phyloP scores from a whole-genome alignment of 148 eudicot species.

The Rhododendron molle region DNA sequence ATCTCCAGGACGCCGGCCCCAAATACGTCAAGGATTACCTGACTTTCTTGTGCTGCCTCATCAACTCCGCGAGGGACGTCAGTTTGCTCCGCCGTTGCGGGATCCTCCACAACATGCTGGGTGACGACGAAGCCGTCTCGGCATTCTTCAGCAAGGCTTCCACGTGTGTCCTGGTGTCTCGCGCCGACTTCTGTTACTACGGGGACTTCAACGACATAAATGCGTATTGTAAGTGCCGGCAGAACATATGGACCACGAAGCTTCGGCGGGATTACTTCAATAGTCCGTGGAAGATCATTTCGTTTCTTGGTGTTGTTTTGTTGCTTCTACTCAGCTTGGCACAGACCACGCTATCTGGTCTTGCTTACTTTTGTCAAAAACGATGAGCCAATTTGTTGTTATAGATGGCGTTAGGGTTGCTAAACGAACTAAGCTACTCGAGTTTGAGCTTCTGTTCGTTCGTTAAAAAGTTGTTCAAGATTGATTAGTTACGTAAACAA shows the following conservation, averaged over 20 bases:
- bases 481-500: too few species aligned
- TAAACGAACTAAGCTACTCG: too few species aligned
- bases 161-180: neutral
- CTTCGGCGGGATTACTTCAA: neutral
- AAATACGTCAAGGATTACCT: neutral
- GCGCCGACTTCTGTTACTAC: neutral
- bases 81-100: neutral
- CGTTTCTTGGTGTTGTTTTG: constrained; percentile 2
- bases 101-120: constrained; percentile 1
- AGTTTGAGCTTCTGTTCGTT: too few species aligned
- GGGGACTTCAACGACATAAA: neutral
- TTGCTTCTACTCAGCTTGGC: neutral
- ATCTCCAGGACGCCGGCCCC: neutral
- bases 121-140: constrained; percentile 7
- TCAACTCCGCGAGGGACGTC: neutral
- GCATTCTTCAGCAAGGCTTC: neutral
- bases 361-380: neutral
- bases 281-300: constrained; percentile 3
- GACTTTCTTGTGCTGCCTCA: neutral
- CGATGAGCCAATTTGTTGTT: neutral
- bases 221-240: neutral
- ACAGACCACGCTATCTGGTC: neutral
- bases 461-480: too few species aligned
- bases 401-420: too few species aligned
- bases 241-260: constrained; percentile 4